Conservation (phyloP, 345 rosid species). For the Euphorbia lathyris region DNA sequence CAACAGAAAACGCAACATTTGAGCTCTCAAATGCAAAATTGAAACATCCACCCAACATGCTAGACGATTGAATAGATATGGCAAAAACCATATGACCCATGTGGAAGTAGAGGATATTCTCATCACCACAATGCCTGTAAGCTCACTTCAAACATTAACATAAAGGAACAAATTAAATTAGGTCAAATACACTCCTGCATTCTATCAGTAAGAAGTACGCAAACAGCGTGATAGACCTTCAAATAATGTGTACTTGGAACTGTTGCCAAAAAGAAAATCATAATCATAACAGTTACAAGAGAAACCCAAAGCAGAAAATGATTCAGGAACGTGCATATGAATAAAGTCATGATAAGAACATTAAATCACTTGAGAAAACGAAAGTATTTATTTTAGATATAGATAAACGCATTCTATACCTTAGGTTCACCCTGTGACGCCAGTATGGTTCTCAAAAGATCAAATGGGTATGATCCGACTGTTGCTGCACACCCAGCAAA, state of each 20-base stretch:
- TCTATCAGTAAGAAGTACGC: no score
- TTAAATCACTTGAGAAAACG: neutral
- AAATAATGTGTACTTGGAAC: neutral
- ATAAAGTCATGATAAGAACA: neutral
- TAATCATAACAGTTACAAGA: constrained; percentile 1
- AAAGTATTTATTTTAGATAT: neutral
- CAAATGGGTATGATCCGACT: constrained; percentile 97
- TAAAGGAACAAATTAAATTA: no score
- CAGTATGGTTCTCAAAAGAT: constrained; percentile 82
- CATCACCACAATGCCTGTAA: neutral
- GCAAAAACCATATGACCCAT: neutral
- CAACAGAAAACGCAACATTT: neutral
- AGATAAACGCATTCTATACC: constrained; percentile 37
- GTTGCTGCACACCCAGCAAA: constrained; percentile 97
- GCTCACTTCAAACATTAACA: no score
- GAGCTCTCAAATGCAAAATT: neutral
- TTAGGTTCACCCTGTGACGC: constrained; percentile 99
- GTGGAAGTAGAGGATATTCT: neutral
- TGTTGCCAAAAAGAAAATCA: neutral
- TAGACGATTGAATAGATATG: neutral
- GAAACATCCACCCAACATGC: neutral
- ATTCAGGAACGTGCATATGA: neutral
- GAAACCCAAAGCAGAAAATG: neutral
- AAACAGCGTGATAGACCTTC: neutral
- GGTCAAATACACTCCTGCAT: no score